Percentiles rank a stretch among this genome's conserved stretches.
These are phyloP conservation scores for Vitis hybrid DNA, from an alignment of 177 flowering plant genomes.

Conservation along the genomic window DNA sequence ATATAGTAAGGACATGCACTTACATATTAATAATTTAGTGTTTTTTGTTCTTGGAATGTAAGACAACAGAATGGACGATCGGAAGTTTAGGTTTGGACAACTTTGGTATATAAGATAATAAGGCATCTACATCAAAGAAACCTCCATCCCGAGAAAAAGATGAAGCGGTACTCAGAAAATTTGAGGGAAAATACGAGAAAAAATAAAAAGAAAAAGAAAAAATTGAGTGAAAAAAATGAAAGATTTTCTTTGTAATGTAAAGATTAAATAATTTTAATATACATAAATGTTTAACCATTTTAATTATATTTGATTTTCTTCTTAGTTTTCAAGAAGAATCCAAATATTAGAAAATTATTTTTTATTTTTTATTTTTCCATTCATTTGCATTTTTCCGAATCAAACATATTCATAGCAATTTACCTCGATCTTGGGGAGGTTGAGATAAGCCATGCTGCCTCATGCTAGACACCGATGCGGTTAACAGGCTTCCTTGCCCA, in stretches of 20 bases:
- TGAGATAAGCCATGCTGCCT: not conserved
- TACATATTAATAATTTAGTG: not conserved
- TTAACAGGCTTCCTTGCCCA: not conserved
- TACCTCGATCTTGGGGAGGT: not conserved
- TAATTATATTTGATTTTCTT: no score
- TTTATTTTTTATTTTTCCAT: not conserved
- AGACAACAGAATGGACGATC: not conserved
- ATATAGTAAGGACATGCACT: not conserved
- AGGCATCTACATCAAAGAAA: no score
- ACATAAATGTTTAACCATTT: no score
- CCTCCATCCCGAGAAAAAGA: no score
- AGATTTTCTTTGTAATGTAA: no score
- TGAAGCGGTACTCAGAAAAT: no score
- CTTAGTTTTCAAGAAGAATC: not conserved
- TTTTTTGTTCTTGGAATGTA: not conserved
- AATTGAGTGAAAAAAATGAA: no score
- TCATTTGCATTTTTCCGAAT: no score
- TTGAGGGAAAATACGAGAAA: no score
- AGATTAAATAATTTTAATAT: no score
- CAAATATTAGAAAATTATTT: not conserved
- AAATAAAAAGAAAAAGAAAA: no score
- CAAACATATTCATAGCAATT: not conserved
- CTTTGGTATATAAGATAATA: no score
- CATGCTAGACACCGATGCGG: not conserved
- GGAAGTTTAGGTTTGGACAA: not conserved